Percentiles rank a stretch among this genome's conserved stretches.
phyloP scores from a whole-genome alignment of 1,139 yeast species.

The Blastobotrys ciferrii region DNA sequence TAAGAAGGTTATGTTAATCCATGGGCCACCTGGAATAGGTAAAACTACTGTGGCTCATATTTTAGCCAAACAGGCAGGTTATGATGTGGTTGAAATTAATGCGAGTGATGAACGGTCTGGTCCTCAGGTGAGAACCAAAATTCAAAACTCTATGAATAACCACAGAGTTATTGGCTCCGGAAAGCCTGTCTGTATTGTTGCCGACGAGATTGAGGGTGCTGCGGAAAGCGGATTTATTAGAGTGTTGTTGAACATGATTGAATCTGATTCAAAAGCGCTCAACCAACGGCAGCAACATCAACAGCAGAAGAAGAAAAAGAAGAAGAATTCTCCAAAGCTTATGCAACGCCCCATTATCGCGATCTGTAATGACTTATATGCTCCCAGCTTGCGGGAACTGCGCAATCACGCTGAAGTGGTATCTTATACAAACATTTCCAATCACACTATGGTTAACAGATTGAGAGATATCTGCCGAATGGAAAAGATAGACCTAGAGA shows the following conservation, averaged over 20 bases:
- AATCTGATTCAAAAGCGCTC: slow-evolving; percentile 53
- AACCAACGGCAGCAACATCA: slow-evolving; percentile 19
- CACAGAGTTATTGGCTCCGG: slow-evolving; percentile 52
- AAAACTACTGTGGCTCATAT: slow-evolving; percentile 89
- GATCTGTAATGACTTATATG: slow-evolving; percentile 83
- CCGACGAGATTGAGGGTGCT: slow-evolving; percentile 93
- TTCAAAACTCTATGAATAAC: slow-evolving; percentile 45
- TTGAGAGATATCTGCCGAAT: slow-evolving; percentile 50
- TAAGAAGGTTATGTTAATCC: slow-evolving; percentile 66
- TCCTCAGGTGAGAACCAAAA: slow-evolving; percentile 7
- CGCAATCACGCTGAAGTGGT: slow-evolving; percentile 73
- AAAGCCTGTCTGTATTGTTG: slow-evolving; percentile 74
- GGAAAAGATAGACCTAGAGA: slow-evolving; percentile 43
- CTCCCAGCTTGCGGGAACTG: slow-evolving; percentile 68
- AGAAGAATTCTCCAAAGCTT: slow-evolving; percentile 39
- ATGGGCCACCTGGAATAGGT: slow-evolving; percentile 97
- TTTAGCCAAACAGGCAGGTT: slow-evolving; percentile 79
- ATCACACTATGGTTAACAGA: slow-evolving; percentile 48
- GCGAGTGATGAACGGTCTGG: slow-evolving; percentile 78
- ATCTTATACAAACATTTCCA: slow-evolving; percentile 59
- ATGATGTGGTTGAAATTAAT: slow-evolving; percentile 77
- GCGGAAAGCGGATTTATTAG: slow-evolving; percentile 77
- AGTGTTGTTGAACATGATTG: slow-evolving; percentile 59
- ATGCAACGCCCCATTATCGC: slow-evolving; percentile 85
- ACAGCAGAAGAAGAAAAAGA: slow-evolving; percentile 27